Conservation (phyloP, 345 rosid genomes). For the Acer saccharum region DNA sequence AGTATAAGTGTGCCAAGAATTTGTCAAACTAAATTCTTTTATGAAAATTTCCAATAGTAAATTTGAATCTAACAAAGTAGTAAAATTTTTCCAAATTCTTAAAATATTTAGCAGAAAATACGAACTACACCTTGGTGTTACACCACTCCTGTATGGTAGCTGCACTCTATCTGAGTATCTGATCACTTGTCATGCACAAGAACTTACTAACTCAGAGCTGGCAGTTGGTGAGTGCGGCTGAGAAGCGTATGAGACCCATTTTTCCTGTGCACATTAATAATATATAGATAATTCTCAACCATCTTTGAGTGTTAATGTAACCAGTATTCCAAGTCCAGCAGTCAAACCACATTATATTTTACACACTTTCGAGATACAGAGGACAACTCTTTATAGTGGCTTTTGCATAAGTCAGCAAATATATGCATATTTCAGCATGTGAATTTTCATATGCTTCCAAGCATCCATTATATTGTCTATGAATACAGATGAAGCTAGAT, state of each 20-base stretch:
- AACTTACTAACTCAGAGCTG: neutral
- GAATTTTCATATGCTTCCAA: neutral
- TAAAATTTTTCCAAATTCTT: neutral
- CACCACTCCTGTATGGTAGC: neutral
- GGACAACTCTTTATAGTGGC: neutral
- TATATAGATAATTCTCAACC: neutral
- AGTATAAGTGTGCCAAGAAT: neutral
- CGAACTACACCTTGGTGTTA: neutral
- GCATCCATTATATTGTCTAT: neutral
- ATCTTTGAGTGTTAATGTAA: neutral
- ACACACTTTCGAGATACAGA: neutral
- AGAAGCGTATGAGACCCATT: neutral
- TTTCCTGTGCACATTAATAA: neutral
- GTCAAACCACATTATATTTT: neutral
- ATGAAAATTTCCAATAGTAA: neutral
- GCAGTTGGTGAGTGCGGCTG: constrained; percentile 1
- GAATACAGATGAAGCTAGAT: neutral
- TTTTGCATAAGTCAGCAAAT: neutral
- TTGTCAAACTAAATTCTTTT: neutral
- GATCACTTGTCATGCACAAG: neutral
- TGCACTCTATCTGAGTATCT: neutral
- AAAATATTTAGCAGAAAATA: neutral
- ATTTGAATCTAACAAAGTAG: neutral
- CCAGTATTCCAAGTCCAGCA: neutral
- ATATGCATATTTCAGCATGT: neutral